Conservation (phyloP, 257 asterid genomes). For the Solanum gandarillasii region DNA sequence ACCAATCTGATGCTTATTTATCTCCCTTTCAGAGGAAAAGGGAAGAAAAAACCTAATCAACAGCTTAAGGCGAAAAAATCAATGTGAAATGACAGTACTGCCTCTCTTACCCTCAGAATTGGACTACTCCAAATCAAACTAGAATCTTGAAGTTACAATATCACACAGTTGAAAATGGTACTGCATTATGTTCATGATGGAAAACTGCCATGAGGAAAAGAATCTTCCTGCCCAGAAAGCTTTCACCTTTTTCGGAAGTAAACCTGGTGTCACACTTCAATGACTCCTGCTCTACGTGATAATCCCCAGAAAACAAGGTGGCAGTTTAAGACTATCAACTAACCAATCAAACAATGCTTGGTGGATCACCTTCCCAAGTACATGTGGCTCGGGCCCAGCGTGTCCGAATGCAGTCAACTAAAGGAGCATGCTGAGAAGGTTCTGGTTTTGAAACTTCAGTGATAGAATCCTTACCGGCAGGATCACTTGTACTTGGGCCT, state of each 20-base stretch:
- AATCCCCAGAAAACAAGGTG: background rate
- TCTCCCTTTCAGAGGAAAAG: background rate
- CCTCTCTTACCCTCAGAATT: background rate
- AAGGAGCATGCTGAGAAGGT: constrained; percentile 69
- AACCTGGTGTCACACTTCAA: background rate
- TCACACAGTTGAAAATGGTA: constrained; percentile 7
- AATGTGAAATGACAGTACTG: background rate
- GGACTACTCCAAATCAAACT: background rate
- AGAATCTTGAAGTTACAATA: constrained; percentile 7
- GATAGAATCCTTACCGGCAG: constrained; percentile 17
- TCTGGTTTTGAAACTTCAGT: constrained; percentile 50
- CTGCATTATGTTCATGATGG: background rate
- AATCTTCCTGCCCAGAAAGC: background rate
- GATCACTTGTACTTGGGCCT: constrained; percentile 16
- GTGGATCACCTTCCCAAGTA: constrained; percentile 92
- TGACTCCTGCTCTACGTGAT: background rate
- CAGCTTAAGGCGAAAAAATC: background rate
- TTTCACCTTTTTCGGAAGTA: background rate
- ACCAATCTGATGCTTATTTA: background rate
- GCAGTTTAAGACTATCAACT: background rate
- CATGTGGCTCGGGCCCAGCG: constrained; percentile 88
- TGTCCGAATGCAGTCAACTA: constrained; percentile 87
- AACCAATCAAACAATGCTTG: constrained; percentile 70
- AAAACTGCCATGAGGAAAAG: background rate
- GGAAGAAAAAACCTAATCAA: background rate